Percentiles rank a stretch among this genome's conserved stretches.
These are phyloP conservation scores for Xylariomycetidae sp. DNA, from an alignment of 2,329 filamentous ascomycete species.

Conservation along the genomic window DNA sequence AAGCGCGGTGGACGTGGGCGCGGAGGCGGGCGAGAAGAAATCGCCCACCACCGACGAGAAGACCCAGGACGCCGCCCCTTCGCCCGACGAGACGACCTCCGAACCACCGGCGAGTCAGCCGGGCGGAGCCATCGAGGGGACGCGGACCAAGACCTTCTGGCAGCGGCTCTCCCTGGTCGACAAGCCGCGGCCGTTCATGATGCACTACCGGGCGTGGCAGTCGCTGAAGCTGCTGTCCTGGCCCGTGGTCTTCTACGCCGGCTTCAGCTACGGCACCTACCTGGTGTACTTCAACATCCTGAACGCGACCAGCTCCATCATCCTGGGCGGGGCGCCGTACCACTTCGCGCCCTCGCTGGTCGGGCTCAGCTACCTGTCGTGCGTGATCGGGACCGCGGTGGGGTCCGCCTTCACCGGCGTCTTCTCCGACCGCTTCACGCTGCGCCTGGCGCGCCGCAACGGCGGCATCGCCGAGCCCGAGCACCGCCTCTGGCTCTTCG, in stretches of 20 bases:
- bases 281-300: constrained; percentile 38
- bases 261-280: constrained; percentile 36
- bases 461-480: constrained; percentile 36
- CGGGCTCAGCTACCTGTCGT: constrained; percentile 32
- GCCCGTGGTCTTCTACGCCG: constrained; percentile 36
- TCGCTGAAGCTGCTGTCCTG: constrained; percentile 31
- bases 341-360: constrained; percentile 33
- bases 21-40: constrained; percentile 4
- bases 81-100: not conserved
- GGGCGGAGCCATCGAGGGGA: constrained; percentile 1
- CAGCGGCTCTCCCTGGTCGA: constrained; percentile 37
- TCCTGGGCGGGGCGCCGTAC: constrained; percentile 31
- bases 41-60: constrained; percentile 14
- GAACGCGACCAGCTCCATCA: constrained; percentile 37
- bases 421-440: constrained; percentile 32
- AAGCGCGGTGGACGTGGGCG: constrained; percentile 7
- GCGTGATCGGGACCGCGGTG: constrained; percentile 27
- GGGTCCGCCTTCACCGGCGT: constrained; percentile 27
- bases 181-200: constrained; percentile 33
- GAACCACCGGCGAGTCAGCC: constrained; percentile 14
- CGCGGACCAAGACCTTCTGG: constrained; percentile 30
- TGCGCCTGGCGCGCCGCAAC: constrained; percentile 33
- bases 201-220: constrained; percentile 32
- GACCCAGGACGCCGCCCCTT: not conserved
- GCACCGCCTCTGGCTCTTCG: constrained; percentile 35